phyloP scores from a whole-genome alignment of 306 rosid genomes.

The Ochetophila trinervis region DNA sequence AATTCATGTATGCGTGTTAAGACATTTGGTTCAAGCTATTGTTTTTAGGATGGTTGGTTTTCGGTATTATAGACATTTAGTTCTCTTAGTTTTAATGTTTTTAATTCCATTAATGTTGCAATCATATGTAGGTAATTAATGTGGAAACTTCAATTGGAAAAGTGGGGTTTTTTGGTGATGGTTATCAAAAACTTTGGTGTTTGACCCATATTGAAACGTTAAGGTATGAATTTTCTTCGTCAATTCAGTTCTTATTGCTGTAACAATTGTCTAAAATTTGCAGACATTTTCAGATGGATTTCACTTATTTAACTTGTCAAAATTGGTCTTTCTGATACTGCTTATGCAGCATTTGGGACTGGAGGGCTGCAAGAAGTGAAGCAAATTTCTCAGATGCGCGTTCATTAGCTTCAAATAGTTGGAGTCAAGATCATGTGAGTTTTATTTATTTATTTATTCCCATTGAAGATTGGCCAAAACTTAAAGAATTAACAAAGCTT shows the following conservation, averaged over 20 bases:
- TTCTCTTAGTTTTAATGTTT: constrained; percentile 8
- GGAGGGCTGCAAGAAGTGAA: constrained; percentile 65
- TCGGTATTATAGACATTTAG: constrained; percentile 2
- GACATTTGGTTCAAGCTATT: not conserved
- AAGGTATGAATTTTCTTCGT: constrained; percentile 45
- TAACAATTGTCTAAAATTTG: not conserved
- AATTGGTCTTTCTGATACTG: constrained; percentile 3
- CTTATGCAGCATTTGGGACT: constrained; percentile 69
- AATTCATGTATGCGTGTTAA: no score
- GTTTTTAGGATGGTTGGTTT: not conserved
- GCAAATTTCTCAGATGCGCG: constrained; percentile 75
- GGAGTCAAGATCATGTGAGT: constrained; percentile 67
- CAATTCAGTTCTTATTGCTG: not conserved
- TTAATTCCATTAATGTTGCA: constrained; percentile 14
- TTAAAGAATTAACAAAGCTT: not conserved
- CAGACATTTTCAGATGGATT: not conserved
- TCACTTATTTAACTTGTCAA: constrained; percentile 7
- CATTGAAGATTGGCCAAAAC: no score
- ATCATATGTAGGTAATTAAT: constrained; percentile 65
- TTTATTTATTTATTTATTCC: constrained; percentile 13
- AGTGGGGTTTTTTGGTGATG: constrained; percentile 82
- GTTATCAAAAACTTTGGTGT: constrained; percentile 86
- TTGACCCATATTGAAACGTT: constrained; percentile 84
- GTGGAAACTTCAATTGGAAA: constrained; percentile 83
- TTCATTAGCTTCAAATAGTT: constrained; percentile 62